A percentile compares a stretch with the other conserved stretches of the same genome.
These are phyloP conservation scores for Candida jianshihensis DNA, from an alignment of 805 yeast genomes.

Conservation along the genomic window DNA sequence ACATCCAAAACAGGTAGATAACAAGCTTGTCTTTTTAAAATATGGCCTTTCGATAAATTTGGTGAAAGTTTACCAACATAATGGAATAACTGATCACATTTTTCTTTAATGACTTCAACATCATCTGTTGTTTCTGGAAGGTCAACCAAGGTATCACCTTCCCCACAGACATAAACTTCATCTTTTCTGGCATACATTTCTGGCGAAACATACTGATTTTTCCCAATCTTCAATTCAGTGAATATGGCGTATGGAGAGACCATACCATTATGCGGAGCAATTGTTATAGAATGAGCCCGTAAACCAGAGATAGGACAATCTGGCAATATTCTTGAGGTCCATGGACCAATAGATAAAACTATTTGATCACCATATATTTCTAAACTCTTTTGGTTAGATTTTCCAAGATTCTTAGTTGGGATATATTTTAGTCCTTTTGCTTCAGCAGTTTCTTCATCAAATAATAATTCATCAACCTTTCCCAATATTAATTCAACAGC, in stretches of 20 bases:
- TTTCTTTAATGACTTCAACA: slow-evolving; percentile 78
- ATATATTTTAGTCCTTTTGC: slow-evolving; percentile 68
- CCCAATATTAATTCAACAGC: slow-evolving; percentile 83
- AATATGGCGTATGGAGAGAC: slow-evolving; percentile 94
- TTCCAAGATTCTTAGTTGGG: slow-evolving; percentile 25
- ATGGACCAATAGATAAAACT: slow-evolving; percentile 89
- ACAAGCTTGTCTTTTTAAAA: slow-evolving; percentile 86
- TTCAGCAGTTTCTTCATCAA: slow-evolving; percentile 54
- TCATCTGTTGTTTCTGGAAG: slow-evolving; percentile 93
- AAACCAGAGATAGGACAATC: slow-evolving; percentile 92
- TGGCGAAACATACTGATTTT: slow-evolving; percentile 70
- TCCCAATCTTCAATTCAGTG: slow-evolving; percentile 78
- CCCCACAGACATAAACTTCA: slow-evolving; percentile 96
- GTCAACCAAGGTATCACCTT: slow-evolving; percentile 85
- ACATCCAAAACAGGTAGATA: slow-evolving; percentile 91
- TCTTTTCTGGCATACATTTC: slow-evolving; percentile 93
- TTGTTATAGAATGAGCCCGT: slow-evolving; percentile 91
- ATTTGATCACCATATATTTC: slow-evolving; percentile 65
- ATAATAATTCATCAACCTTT: slow-evolving; percentile 63
- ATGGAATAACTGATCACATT: slow-evolving; percentile 80
- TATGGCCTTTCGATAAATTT: slow-evolving; percentile 63
- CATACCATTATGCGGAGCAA: slow-evolving; percentile 66
- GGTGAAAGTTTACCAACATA: slow-evolving; percentile 74
- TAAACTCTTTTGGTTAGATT: slow-evolving; percentile 27
- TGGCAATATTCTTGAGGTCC: slow-evolving; percentile 89